Percentiles rank a stretch among this genome's conserved stretches.
These are phyloP conservation scores for Xylaria sp. DNA, from an alignment of 2,329 filamentous ascomycete species.

Conservation along the genomic window DNA sequence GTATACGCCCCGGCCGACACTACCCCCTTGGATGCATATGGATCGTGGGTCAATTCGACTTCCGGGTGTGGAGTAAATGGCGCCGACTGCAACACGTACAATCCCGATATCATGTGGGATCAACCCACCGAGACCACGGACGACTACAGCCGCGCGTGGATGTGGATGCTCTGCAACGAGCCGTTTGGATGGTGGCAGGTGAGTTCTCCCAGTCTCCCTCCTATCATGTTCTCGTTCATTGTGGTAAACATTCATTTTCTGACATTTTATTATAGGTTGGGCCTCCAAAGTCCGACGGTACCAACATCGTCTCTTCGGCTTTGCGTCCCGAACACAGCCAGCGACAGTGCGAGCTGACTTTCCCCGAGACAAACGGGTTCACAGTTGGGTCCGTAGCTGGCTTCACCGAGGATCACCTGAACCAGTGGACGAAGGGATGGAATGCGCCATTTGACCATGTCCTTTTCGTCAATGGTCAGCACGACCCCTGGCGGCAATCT, in stretches of 20 bases:
- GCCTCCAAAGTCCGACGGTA: slow-evolving; percentile 32
- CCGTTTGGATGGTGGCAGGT: slow-evolving; percentile 30
- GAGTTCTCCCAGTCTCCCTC: background rate
- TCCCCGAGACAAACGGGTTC: slow-evolving; percentile 33
- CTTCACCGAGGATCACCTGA: slow-evolving; percentile 19
- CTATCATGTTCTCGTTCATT: background rate
- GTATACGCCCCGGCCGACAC: slow-evolving; percentile 21
- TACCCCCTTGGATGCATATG: slow-evolving; percentile 36
- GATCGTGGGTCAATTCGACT: slow-evolving; percentile 34
- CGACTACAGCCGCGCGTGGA: slow-evolving; percentile 37
- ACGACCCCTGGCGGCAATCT: slow-evolving; percentile 28
- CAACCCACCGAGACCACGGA: slow-evolving; percentile 24
- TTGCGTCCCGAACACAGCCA: slow-evolving; percentile 29
- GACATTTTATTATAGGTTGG: slow-evolving; percentile 21
- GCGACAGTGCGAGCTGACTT: slow-evolving; percentile 36
- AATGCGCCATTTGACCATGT: slow-evolving; percentile 24
- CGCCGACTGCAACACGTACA: slow-evolving; percentile 39
- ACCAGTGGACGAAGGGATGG: slow-evolving; percentile 28
- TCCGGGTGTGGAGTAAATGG: slow-evolving; percentile 35
- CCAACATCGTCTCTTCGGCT: slow-evolving; percentile 16
- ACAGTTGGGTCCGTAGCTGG: slow-evolving; percentile 14
- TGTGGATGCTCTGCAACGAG: slow-evolving; percentile 45
- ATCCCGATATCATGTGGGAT: slow-evolving; percentile 35
- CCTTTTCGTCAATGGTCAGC: slow-evolving; percentile 30
- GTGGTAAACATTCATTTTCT: background rate